Evolutionary conservation across 371 early-diverging fungal species (phyloP).

Genomic region (Syncephalastrum monosporum): DNA sequence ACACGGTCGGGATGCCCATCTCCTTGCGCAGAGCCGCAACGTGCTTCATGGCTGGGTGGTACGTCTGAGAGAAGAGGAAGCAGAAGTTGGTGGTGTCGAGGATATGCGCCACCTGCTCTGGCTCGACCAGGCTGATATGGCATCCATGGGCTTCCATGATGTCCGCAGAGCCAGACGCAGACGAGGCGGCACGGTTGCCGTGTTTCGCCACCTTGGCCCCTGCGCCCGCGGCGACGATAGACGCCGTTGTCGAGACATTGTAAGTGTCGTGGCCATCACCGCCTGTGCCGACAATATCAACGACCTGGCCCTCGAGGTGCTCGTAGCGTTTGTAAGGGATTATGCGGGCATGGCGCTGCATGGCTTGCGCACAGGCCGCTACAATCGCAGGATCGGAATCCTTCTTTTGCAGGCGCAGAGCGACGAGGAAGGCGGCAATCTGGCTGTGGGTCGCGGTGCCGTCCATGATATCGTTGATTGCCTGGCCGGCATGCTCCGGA

Average conservation of each 20-base stretch:
- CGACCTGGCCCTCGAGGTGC: constrained; percentile 49
- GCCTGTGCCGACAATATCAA: constrained; percentile 97
- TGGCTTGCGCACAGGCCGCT: constrained; percentile 71
- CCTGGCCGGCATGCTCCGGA: constrained; percentile 60
- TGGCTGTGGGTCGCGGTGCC: constrained; percentile 78
- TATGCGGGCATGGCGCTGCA: constrained; percentile 61
- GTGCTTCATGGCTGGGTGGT: constrained; percentile 90
- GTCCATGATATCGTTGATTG: constrained; percentile 75
- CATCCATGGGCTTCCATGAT: constrained; percentile 86
- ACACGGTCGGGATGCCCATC: constrained; percentile 91
- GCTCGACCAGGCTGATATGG: constrained; percentile 62
- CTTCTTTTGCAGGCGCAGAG: constrained; percentile 65
- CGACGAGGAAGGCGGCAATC: constrained; percentile 82
- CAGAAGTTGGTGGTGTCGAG: constrained; percentile 77
- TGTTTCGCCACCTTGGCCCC: constrained; percentile 96
- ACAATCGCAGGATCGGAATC: constrained; percentile 80
- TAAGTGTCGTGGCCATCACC: constrained; percentile 98
- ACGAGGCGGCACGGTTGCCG: constrained; percentile 94
- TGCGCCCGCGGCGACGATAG: constrained; percentile 91
- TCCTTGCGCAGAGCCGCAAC: constrained; percentile 81
- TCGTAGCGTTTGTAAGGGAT: constrained; percentile 48
- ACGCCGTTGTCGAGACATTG: constrained; percentile 93
- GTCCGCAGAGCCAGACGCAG: constrained; percentile 93
- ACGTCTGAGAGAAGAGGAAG: constrained; percentile 90
- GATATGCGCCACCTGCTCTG: constrained; percentile 64